These are phyloP conservation scores for Aureobasidium melanogenum DNA, from an alignment of 2,329 filamentous ascomycete species.

Conservation along the genomic window DNA sequence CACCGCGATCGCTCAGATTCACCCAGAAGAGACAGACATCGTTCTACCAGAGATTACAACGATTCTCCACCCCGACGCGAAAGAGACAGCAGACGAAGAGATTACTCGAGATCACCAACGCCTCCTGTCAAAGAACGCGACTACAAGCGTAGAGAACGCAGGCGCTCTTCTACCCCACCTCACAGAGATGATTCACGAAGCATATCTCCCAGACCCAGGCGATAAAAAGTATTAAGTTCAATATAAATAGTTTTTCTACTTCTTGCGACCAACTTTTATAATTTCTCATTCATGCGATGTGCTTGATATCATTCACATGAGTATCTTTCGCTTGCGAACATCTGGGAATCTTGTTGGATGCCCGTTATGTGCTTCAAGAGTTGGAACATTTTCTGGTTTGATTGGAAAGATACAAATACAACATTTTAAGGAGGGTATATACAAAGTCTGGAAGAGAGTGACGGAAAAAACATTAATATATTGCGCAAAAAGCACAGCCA, in stretches of 20 bases:
- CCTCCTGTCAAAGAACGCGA: neutral
- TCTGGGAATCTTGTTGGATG: neutral
- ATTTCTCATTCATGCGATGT: too few relatives aligned
- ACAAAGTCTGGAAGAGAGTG: neutral
- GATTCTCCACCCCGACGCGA: neutral
- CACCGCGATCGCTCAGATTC: neutral
- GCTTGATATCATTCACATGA: neutral
- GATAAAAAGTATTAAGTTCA: neutral
- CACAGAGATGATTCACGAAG: neutral
- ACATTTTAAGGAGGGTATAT: neutral
- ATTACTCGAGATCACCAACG: neutral
- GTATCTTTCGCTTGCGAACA: neutral
- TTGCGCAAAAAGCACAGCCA: neutral
- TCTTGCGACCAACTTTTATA: neutral
- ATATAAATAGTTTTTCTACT: neutral
- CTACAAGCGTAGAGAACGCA: neutral
- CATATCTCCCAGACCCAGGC: slow-evolving; percentile 1
- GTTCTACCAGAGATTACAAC: neutral
- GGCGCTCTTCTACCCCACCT: neutral
- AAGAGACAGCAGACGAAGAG: neutral
- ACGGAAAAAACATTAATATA: neutral
- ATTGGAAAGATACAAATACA: neutral
- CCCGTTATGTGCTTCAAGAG: neutral
- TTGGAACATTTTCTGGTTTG: neutral
- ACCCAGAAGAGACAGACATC: neutral